phyloP scores from a whole-genome alignment of 345 rosid genomes.

The Orychophragmus violaceus region DNA sequence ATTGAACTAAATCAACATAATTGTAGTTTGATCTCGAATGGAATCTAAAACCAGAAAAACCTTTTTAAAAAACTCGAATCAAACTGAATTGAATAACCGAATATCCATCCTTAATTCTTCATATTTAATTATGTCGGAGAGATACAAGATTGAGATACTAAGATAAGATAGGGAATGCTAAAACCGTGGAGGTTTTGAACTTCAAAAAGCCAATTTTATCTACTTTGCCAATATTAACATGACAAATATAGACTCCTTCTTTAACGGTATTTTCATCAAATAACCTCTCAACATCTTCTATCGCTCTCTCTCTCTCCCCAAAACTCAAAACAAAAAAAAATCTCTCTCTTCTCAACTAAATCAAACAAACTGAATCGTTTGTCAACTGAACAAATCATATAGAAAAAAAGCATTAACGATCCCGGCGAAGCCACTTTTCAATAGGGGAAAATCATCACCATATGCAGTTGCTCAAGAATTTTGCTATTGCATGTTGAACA shows the following conservation, averaged over 20 bases:
- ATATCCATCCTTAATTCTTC: too few relatives aligned
- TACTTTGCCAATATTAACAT: conserved; percentile 15
- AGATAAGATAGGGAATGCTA: too few relatives aligned
- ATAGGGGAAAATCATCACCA: background rate
- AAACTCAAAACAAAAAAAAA: conserved; percentile 1
- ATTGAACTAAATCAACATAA: too few relatives aligned
- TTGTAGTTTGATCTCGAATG: too few relatives aligned
- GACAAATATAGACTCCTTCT: conserved; percentile 26
- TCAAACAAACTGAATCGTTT: conserved; percentile 6
- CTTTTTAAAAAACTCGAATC: too few relatives aligned
- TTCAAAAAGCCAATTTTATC: conserved; percentile 5
- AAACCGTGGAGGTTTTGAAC: too few relatives aligned
- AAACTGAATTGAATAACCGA: too few relatives aligned
- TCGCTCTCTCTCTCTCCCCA: background rate
- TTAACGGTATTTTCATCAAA: conserved; percentile 18
- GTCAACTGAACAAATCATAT: background rate
- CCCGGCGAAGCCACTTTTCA: background rate
- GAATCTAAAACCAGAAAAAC: too few relatives aligned
- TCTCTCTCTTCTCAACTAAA: background rate
- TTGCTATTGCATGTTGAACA: background rate
- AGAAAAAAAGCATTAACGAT: background rate
- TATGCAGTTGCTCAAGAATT: background rate
- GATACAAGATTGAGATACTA: too few relatives aligned
- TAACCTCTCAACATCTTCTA: background rate
- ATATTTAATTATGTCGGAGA: too few relatives aligned